A percentile compares a stretch with the other conserved stretches of the same genome.
phyloP scores from a whole-genome alignment of 1,284 basidiomycete genomes.

The Mycosarcoma mackinlayi region DNA sequence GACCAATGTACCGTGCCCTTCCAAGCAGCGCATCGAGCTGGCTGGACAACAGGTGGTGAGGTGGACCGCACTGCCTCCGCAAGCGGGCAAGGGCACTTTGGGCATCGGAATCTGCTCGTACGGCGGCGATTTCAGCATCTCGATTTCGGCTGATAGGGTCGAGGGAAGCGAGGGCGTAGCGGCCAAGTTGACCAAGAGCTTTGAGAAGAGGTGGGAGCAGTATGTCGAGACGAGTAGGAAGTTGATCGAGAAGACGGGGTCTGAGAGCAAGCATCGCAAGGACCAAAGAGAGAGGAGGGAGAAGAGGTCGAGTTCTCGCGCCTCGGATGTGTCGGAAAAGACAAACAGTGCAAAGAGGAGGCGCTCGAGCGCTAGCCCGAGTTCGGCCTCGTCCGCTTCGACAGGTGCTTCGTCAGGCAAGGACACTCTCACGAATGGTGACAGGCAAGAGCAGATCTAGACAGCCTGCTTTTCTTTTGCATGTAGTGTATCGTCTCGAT shows the following conservation, averaged over 20 bases:
- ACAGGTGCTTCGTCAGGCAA: not conserved
- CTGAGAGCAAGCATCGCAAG: conserved; percentile 1
- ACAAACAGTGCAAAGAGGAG: conserved; percentile 5
- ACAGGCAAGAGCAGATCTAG: conserved; percentile 6
- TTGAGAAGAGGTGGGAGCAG: conserved; percentile 46
- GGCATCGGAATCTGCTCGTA: conserved; percentile 66
- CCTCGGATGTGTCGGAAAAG: not conserved
- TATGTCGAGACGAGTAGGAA: conserved; percentile 32
- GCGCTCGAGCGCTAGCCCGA: conserved; percentile 1
- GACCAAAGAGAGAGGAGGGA: not conserved
- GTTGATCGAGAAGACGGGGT: conserved; percentile 29
- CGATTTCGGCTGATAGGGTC: conserved; percentile 61
- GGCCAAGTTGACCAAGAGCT: conserved; percentile 44
- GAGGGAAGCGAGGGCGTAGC: conserved; percentile 52
- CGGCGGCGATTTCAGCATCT: conserved; percentile 51
- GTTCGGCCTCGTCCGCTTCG: conserved; percentile 12
- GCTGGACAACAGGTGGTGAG: conserved; percentile 48
- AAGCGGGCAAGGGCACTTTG: conserved; percentile 59
- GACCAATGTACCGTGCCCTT: conserved; percentile 65
- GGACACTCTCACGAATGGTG: not conserved
- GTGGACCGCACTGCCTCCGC: conserved; percentile 61
- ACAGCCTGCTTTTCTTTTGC: not conserved
- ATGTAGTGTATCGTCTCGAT: too few species aligned
- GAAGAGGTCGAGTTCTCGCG: conserved; percentile 1
- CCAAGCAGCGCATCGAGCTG: conserved; percentile 47